These are phyloP conservation scores for Fusarium sulawesiense DNA, from an alignment of 2,329 filamentous ascomycete species.

Conservation along the genomic window DNA sequence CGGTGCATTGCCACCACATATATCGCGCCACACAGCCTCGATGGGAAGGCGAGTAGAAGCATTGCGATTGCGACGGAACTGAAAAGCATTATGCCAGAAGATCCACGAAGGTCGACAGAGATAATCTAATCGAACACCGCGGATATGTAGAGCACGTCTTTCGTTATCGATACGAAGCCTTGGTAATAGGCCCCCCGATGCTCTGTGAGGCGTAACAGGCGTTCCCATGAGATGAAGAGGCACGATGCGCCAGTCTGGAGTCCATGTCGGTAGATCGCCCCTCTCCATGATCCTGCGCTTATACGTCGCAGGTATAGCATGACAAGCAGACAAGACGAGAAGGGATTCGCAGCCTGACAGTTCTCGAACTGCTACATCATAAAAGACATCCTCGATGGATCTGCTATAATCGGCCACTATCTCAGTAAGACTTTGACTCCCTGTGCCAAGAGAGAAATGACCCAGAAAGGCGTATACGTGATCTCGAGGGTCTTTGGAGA, in stretches of 20 bases:
- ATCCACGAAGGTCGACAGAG: conserved; percentile 42
- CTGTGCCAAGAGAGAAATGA: conserved; percentile 48
- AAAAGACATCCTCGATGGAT: conserved; percentile 49
- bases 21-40: conserved; percentile 46
- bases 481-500: conserved; percentile 50
- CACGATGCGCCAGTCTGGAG: conserved; percentile 52
- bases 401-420: conserved; percentile 48
- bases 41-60: conserved; percentile 38
- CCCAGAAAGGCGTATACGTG: conserved; percentile 53
- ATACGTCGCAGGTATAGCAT: conserved; percentile 34
- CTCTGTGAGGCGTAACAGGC: conserved; percentile 49
- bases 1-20: conserved; percentile 39
- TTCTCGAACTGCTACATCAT: conserved; percentile 49
- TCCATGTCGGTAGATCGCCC: conserved; percentile 50
- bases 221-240: conserved; percentile 50
- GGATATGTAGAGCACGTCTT: conserved; percentile 42
- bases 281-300: conserved; percentile 9
- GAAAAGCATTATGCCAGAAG: conserved; percentile 49
- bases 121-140: conserved; percentile 47
- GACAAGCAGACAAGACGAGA: conserved; percentile 48
- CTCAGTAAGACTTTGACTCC: conserved; percentile 38
- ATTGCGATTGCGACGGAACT: conserved; percentile 39
- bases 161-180: conserved; percentile 45
- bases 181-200: conserved; percentile 45
- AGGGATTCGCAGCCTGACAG: conserved; percentile 47